phyloP scores from a whole-genome alignment of 208 protist genomes.

The Leishmania lainsoni region DNA sequence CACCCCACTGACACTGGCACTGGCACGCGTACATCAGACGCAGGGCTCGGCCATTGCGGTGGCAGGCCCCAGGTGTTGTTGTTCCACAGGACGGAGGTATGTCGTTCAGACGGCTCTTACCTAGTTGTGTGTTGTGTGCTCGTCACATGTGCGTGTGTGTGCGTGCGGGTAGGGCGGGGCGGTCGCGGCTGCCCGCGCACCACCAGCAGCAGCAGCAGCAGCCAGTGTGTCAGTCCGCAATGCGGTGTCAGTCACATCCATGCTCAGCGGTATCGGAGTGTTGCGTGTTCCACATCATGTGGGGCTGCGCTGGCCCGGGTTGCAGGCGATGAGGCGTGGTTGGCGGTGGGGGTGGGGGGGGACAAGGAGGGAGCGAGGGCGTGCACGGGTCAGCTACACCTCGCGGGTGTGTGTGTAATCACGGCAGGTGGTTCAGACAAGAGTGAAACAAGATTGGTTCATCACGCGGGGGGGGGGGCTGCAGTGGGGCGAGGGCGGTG shows the following conservation, averaged over 20 bases:
- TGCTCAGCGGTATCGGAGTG: constrained; percentile 45
- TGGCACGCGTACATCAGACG: constrained; percentile 10
- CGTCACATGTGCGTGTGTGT: constrained; percentile 24
- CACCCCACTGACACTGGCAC: background rate
- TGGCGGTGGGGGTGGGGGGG: background rate
- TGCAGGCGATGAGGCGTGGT: background rate
- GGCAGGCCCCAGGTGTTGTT: constrained; percentile 21
- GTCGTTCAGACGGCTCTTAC: constrained; percentile 42
- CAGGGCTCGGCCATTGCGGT: constrained; percentile 29
- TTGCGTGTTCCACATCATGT: constrained; percentile 26
- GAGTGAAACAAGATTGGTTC: constrained; percentile 15
- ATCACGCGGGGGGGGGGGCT: constrained; percentile 7
- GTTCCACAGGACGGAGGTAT: constrained; percentile 30
- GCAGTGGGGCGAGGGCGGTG: background rate
- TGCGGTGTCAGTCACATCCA: constrained; percentile 27
- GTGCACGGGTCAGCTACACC: constrained; percentile 7
- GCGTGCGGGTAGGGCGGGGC: background rate
- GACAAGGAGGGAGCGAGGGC: background rate
- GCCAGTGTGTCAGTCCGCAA: constrained; percentile 21
- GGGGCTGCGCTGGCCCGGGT: background rate
- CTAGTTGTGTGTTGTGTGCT: constrained; percentile 22
- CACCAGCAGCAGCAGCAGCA: constrained; percentile 2
- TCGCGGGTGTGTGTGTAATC: constrained; percentile 12
- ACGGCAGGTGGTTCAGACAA: constrained; percentile 9
- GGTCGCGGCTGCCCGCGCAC: background rate